Evolutionary conservation across 306 rosid species (phyloP).

Genomic region (Cicer pinnatifidum): DNA sequence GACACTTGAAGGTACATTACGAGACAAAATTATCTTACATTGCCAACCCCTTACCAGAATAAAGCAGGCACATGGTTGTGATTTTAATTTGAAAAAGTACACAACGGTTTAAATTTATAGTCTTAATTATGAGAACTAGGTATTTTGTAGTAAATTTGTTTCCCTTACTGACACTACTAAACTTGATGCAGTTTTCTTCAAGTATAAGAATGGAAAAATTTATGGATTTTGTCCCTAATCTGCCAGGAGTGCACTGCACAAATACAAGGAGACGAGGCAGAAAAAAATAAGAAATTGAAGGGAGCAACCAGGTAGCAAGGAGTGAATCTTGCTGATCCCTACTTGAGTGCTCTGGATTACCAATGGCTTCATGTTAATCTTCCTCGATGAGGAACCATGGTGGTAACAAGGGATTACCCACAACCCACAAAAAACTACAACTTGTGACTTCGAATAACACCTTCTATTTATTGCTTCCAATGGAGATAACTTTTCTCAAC

Average conservation of each 20-base stretch:
- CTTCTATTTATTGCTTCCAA: not conserved
- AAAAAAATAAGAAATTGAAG: constrained; percentile 1
- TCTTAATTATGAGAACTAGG: not conserved
- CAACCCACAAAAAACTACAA: constrained; percentile 6
- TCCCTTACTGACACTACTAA: not conserved
- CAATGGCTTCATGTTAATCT: not conserved
- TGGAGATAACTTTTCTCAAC: constrained; percentile 5
- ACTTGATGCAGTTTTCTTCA: not conserved
- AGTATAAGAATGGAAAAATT: not conserved
- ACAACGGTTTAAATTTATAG: constrained; percentile 2
- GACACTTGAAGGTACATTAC: constrained; percentile 31
- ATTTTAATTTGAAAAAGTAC: not conserved
- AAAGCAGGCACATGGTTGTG: constrained; percentile 4
- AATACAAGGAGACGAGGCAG: not conserved
- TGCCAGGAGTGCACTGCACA: not conserved
- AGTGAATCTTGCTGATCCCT: constrained; percentile 8
- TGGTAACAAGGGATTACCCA: not conserved
- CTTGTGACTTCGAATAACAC: not conserved
- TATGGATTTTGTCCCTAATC: not conserved
- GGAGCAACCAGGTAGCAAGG: not conserved
- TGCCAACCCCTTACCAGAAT: constrained; percentile 19
- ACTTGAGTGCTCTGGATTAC: not conserved
- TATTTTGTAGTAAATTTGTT: not conserved
- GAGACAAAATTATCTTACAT: constrained; percentile 24
- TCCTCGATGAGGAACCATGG: not conserved